Conservation (phyloP, 2,329 filamentous ascomycete species). For the Ophiosphaerella korrae region DNA sequence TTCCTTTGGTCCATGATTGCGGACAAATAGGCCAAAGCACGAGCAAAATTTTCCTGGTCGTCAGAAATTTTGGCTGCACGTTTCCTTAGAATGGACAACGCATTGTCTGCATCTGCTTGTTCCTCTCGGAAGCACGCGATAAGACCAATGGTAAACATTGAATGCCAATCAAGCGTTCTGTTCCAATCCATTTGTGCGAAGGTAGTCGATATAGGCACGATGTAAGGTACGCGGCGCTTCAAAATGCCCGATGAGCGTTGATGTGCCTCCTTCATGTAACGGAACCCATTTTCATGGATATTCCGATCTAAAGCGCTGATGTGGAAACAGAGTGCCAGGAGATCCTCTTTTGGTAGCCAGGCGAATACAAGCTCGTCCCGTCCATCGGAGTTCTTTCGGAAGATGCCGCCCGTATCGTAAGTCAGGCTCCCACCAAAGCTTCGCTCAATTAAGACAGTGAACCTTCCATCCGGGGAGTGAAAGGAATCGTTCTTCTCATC, state of each 20-base stretch:
- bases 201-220: constrained; percentile 28
- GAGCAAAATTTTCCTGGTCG: constrained; percentile 50
- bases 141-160: constrained; percentile 73
- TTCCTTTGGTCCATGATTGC: constrained; percentile 78
- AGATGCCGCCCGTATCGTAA: constrained; percentile 51
- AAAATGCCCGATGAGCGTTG: constrained; percentile 52
- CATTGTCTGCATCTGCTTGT: constrained; percentile 58
- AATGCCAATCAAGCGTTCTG: constrained; percentile 67
- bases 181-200: constrained; percentile 64
- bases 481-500: constrained; percentile 50
- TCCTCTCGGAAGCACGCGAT: constrained; percentile 72
- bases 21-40: constrained; percentile 71
- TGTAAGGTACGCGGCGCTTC: constrained; percentile 21
- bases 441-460: constrained; percentile 50
- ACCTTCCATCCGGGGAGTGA: constrained; percentile 44
- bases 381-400: constrained; percentile 45
- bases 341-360: constrained; percentile 65
- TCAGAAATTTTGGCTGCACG: constrained; percentile 49
- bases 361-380: constrained; percentile 57
- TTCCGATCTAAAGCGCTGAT: constrained; percentile 62
- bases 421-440: constrained; percentile 43
- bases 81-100: constrained; percentile 25
- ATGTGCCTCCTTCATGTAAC: constrained; percentile 63
- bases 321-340: constrained; percentile 65
- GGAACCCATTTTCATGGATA: constrained; percentile 60